Conservation (phyloP, 306 rosid genomes). For the Canavalia gladiata region DNA sequence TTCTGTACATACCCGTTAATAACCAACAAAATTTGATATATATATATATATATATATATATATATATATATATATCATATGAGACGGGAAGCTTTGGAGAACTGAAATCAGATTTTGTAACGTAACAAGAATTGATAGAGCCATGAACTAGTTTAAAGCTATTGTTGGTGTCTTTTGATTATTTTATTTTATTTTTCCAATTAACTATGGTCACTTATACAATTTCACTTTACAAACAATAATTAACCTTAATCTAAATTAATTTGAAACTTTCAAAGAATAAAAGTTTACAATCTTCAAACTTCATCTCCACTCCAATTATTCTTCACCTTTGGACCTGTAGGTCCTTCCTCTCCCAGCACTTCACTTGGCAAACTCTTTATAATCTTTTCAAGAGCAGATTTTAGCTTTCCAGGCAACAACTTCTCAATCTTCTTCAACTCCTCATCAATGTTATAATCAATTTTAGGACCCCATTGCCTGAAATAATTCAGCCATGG, state of each 20-base stretch:
- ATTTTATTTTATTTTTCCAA: too few species aligned
- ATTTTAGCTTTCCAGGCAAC: constrained; percentile 56
- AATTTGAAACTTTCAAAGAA: neutral
- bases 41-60: too few species aligned
- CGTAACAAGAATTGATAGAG: too few species aligned
- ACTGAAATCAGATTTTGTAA: too few species aligned
- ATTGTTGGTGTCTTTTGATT: too few species aligned
- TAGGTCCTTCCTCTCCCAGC: constrained; percentile 80
- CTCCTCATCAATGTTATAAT: constrained; percentile 55
- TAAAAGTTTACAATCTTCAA: neutral
- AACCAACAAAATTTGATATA: too few species aligned
- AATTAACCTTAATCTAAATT: neutral
- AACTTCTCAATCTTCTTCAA: constrained; percentile 50
- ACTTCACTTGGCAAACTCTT: constrained; percentile 63
- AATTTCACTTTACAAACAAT: too few species aligned
- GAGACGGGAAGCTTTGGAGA: too few species aligned
- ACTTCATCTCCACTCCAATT: constrained; percentile 81
- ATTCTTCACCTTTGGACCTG: constrained; percentile 74
- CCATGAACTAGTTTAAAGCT: too few species aligned
- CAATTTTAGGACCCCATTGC: constrained; percentile 78
- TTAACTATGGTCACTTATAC: too few species aligned
- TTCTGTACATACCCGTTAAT: too few species aligned
- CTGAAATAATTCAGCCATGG: constrained; percentile 70
- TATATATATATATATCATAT: too few species aligned
- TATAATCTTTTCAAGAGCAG: constrained; percentile 43